Evolutionary conservation across 768 basidiomycete species (phyloP).

Genomic region (Pleurotus ostreatus): DNA sequence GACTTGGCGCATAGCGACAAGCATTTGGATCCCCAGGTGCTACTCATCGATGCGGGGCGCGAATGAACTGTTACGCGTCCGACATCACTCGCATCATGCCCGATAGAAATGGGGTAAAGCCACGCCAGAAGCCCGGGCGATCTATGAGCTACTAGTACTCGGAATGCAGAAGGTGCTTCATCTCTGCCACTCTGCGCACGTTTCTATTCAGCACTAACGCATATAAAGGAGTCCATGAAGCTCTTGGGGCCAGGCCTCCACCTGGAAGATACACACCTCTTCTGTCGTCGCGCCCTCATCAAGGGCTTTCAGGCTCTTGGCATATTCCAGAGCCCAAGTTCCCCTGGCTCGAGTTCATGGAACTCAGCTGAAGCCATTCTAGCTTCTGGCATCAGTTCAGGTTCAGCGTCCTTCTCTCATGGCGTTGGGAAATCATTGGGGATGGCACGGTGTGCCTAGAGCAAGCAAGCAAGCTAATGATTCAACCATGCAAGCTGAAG

Average conservation of each 20-base stretch:
- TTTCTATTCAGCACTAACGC: neutral
- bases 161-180: slow-evolving; percentile 78
- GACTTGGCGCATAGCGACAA: slow-evolving; percentile 37
- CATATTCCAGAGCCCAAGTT: slow-evolving; percentile 66
- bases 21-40: slow-evolving; percentile 59
- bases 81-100: slow-evolving; percentile 81
- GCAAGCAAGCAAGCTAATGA: slow-evolving; percentile 71
- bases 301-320: slow-evolving; percentile 79
- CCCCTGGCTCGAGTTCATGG: slow-evolving; percentile 47
- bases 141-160: slow-evolving; percentile 81
- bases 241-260: slow-evolving; percentile 73
- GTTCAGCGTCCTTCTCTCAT: slow-evolving; percentile 91
- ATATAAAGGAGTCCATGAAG: slow-evolving; percentile 60
- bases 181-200: neutral
- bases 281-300: slow-evolving; percentile 80
- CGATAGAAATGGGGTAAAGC: slow-evolving; percentile 95
- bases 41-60: slow-evolving; percentile 93
- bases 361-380: slow-evolving; percentile 69
- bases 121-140: slow-evolving; percentile 71
- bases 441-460: slow-evolving; percentile 85
- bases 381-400: slow-evolving; percentile 68
- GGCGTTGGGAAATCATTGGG: slow-evolving; percentile 90
- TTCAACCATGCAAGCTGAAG: slow-evolving; percentile 35
- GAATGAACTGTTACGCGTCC: slow-evolving; percentile 59
- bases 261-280: slow-evolving; percentile 86